A percentile compares a stretch with the other conserved stretches of the same genome.
phyloP scores from a whole-genome alignment of 169 alveolate species.

The Perkinsus marinus region DNA sequence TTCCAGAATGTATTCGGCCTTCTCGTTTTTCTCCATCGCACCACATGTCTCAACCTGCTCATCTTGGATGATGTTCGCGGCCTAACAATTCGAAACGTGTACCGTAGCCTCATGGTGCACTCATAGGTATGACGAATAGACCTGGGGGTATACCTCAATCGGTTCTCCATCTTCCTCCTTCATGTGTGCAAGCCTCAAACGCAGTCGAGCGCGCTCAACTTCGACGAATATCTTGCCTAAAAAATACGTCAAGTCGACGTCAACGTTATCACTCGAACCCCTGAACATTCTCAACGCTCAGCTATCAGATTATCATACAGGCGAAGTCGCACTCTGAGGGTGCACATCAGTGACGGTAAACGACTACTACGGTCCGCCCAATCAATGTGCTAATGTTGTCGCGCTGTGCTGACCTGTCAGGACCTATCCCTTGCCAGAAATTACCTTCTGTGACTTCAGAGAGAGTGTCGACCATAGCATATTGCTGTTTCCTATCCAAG shows the following conservation, averaged over 20 bases:
- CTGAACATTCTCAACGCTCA: not conserved
- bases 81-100: not conserved
- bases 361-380: no score
- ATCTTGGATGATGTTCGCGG: constrained; percentile 19
- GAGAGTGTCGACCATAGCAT: constrained; percentile 8
- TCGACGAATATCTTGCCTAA: constrained; percentile 36
- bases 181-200: constrained; percentile 28
- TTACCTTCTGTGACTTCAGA: constrained; percentile 22
- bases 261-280: not conserved
- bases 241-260: not conserved
- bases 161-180: constrained; percentile 34
- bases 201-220: constrained; percentile 44
- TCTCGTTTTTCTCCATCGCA: constrained; percentile 43
- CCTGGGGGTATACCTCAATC: constrained; percentile 17
- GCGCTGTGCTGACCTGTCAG: not conserved
- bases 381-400: no score
- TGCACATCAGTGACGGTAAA: no score
- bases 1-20: constrained; percentile 39
- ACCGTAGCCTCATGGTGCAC: not conserved
- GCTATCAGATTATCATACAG: not conserved
- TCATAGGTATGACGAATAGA: not conserved
- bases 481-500: constrained; percentile 9
- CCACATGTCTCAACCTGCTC: constrained; percentile 23
- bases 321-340: no score
- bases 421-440: not conserved